These are phyloP conservation scores for Lepiota brunneoincarnata DNA, from an alignment of 768 basidiomycete species.

Conservation along the genomic window DNA sequence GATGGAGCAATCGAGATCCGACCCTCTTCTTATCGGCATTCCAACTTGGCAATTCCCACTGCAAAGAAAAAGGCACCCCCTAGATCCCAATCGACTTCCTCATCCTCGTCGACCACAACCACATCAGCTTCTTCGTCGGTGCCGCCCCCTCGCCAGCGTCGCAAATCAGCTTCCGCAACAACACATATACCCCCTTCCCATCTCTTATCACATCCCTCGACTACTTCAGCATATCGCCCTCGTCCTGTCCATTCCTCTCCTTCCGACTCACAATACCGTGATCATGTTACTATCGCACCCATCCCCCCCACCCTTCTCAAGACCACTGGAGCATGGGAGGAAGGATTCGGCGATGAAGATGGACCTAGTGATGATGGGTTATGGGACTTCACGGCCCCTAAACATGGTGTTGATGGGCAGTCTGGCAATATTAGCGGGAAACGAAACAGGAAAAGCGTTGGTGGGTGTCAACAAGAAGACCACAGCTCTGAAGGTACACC, in stretches of 20 bases:
- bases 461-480: slow-evolving; percentile 16
- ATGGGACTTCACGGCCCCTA: slow-evolving; percentile 18
- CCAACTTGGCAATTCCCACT: slow-evolving; percentile 16
- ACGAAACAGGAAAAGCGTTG: slow-evolving; percentile 12
- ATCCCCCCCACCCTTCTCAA: slow-evolving; percentile 80
- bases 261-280: slow-evolving; percentile 18
- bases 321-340: slow-evolving; percentile 58
- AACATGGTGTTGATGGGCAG: slow-evolving; percentile 4
- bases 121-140: slow-evolving; percentile 41
- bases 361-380: slow-evolving; percentile 32
- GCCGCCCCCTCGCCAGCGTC: slow-evolving; percentile 32
- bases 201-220: slow-evolving; percentile 21
- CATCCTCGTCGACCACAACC: slow-evolving; percentile 44
- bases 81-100: slow-evolving; percentile 43
- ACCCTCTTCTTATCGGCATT: slow-evolving; percentile 20
- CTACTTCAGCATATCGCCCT: slow-evolving; percentile 15
- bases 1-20: slow-evolving; percentile 69
- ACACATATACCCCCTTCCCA: slow-evolving; percentile 22
- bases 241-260: slow-evolving; percentile 28
- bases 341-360: slow-evolving; percentile 46
- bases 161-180: slow-evolving; percentile 17
- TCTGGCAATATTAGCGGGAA: slow-evolving; percentile 11
- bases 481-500: slow-evolving; percentile 41
- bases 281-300: slow-evolving; percentile 43
- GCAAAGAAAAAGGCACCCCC: slow-evolving; percentile 21